phyloP scores from a whole-genome alignment of 164 flowering plant genomes.

The Protea cynaroides region DNA sequence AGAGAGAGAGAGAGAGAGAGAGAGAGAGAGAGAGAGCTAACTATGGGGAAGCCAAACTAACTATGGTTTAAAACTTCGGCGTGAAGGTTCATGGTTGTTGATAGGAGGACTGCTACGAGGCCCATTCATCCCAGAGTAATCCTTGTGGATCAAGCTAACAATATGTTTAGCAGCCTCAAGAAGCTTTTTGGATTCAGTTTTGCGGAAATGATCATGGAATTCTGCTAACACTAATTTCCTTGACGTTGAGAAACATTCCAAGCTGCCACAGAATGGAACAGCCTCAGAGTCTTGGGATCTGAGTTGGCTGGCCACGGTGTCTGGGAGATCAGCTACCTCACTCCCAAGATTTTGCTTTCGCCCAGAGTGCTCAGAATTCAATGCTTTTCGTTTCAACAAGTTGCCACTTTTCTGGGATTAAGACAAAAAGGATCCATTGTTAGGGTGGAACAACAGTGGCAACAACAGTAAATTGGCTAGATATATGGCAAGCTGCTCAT shows the following conservation, averaged over 20 bases:
- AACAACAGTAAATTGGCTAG: too few relatives aligned
- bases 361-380: neutral
- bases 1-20: too few relatives aligned
- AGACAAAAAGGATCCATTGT: neutral
- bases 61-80: neutral
- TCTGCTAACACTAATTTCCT: neutral
- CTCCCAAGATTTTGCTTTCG: neutral
- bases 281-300: neutral
- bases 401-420: neutral
- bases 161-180: neutral
- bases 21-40: neutral
- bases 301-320: neutral
- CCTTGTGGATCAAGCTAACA: constrained; percentile 5
- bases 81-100: neutral
- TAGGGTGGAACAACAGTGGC: neutral
- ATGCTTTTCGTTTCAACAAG: neutral
- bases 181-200: constrained; percentile 6
- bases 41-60: neutral
- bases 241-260: constrained; percentile 2
- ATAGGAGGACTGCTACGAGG: neutral
- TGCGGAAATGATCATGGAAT: neutral
- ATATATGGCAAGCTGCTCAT: too few relatives aligned
- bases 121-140: neutral
- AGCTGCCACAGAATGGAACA: neutral
- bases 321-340: neutral